Base-by-base conservation (phyloP, 1,284 basidiomycete genomes). In the Austroboletus niveus region DNA sequence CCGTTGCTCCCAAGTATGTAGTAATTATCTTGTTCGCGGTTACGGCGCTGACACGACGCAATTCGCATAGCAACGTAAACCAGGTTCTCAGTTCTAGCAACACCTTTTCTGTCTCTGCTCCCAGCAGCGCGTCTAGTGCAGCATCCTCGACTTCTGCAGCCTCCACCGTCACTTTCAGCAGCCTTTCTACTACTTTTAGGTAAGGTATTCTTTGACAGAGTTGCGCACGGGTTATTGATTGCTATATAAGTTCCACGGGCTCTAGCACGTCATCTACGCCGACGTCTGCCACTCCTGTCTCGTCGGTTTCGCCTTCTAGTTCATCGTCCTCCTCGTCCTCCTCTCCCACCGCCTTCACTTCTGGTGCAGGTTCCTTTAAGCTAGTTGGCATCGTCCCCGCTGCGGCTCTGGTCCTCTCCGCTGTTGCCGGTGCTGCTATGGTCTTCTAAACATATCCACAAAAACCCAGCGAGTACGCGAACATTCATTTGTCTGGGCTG, bases 1-100 rank as follows among this genome's bases (percentile, higher is more conserved):
- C 81, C 5, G 75, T 85, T 9, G 69, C 77, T 52, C 58, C 74
- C 45, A 64, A 63, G 77, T 77, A 58, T 7, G 24, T 48, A n/a
- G 4, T 20, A 4, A 4, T 40, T 20, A 20, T 22, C 12, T 39
- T 22, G 15, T 20, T 39, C 10, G 2, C 8, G 5, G 4, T 11
- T 17, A n/a, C 9, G 17, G 17, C n/a, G 6, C 29, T 52, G 35
- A 45, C 53, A n/a, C 32, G 24, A 46, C 12, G 40, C 2, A 4
- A 30, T 43, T 14, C 42, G n/a, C 44, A 5, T 56, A 79, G 78
- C 44, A 71, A 88, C 62, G 71, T 81, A 60, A 75, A 65, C 62
- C 14, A 73, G 0, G 67, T 85, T 10, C 79, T 72, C 53, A 69
- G 77, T 8, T 51, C 60, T 31, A 77, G 73, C 5, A 62, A 63